Percentiles rank a stretch among this genome's conserved stretches.
phyloP scores from a whole-genome alignment of 1,284 basidiomycete genomes.

The Boletellus deceptivus region DNA sequence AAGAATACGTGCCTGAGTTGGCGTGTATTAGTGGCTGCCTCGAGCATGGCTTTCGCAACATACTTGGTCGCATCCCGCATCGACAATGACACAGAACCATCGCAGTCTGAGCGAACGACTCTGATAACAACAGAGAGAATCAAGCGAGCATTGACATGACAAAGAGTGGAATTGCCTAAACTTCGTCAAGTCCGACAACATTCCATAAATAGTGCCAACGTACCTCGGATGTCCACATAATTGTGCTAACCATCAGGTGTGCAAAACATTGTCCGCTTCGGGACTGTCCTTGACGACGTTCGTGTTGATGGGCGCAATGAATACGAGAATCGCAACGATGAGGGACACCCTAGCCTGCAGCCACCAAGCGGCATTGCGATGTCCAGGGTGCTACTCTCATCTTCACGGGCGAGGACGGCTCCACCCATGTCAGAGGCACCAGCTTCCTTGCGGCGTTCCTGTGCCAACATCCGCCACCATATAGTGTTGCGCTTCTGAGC shows the following conservation, averaged over 20 bases:
- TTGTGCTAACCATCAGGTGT: slow-evolving; percentile 86
- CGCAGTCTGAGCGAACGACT: slow-evolving; percentile 64
- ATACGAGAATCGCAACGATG: slow-evolving; percentile 53
- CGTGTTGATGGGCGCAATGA: slow-evolving; percentile 61
- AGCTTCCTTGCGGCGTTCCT: too few species aligned
- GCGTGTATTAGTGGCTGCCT: neutral
- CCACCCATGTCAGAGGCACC: too few species aligned
- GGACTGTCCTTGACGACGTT: slow-evolving; percentile 55
- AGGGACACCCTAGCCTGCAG: slow-evolving; percentile 44
- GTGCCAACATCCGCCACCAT: too few species aligned
- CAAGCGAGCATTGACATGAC: slow-evolving; percentile 93
- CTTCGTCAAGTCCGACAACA: slow-evolving; percentile 8
- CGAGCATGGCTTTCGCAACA: slow-evolving; percentile 25
- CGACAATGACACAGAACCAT: slow-evolving; percentile 52
- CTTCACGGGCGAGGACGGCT: too few species aligned
- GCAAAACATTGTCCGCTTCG: slow-evolving; percentile 91
- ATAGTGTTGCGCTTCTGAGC: too few species aligned
- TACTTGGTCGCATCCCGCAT: slow-evolving; percentile 67
- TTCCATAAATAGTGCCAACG: neutral
- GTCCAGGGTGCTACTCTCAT: too few species aligned
- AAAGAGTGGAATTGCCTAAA: slow-evolving; percentile 91
- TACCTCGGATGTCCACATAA: slow-evolving; percentile 96
- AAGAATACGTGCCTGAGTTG: slow-evolving; percentile 66
- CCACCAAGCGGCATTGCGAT: too few species aligned
- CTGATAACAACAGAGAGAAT: slow-evolving; percentile 79